Percentiles rank a stretch among this genome's conserved stretches.
These are phyloP conservation scores for Coniochaeta sp. DNA, from an alignment of 2,329 filamentous ascomycete species.

Conservation along the genomic window DNA sequence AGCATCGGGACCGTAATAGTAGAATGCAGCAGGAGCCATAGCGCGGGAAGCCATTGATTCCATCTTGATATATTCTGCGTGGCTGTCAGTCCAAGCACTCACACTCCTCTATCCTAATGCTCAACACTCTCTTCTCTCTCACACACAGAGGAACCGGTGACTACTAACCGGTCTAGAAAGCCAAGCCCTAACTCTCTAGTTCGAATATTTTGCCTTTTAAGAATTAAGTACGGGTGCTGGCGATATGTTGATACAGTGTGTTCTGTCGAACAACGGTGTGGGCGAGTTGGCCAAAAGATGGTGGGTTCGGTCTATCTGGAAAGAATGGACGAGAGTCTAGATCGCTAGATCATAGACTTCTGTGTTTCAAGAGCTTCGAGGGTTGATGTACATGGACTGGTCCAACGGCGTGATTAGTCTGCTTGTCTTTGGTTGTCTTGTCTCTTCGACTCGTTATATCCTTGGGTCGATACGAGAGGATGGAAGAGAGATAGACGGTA, in stretches of 20 bases:
- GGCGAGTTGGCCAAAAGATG: slow-evolving; percentile 29
- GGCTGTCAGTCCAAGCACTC: slow-evolving; percentile 10
- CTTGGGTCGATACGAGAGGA: slow-evolving; percentile 5
- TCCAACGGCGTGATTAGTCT: slow-evolving; percentile 9
- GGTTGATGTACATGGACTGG: slow-evolving; percentile 27
- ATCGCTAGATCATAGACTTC: slow-evolving; percentile 12
- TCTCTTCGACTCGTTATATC: slow-evolving; percentile 6
- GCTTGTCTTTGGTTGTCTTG: slow-evolving; percentile 4
- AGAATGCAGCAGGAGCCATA: slow-evolving; percentile 70
- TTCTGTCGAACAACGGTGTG: slow-evolving; percentile 15
- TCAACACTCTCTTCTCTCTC: too few species aligned
- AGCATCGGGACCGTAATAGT: slow-evolving; percentile 78
- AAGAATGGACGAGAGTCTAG: slow-evolving; percentile 39
- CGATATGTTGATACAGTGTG: slow-evolving; percentile 9
- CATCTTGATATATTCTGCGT: slow-evolving; percentile 45
- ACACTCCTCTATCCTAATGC: too few species aligned
- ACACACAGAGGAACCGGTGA: not conserved
- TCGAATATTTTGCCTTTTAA: not conserved
- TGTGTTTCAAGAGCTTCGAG: slow-evolving; percentile 19
- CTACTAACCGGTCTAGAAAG: not conserved
- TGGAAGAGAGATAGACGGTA: not conserved
- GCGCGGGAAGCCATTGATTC: slow-evolving; percentile 52
- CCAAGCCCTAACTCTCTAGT: not conserved
- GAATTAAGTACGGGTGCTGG: slow-evolving; percentile 19
- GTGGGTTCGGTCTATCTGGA: slow-evolving; percentile 23